Base-by-base conservation (phyloP, 352 stramenopile genomes). In the Phytopythium montanum region DNA sequence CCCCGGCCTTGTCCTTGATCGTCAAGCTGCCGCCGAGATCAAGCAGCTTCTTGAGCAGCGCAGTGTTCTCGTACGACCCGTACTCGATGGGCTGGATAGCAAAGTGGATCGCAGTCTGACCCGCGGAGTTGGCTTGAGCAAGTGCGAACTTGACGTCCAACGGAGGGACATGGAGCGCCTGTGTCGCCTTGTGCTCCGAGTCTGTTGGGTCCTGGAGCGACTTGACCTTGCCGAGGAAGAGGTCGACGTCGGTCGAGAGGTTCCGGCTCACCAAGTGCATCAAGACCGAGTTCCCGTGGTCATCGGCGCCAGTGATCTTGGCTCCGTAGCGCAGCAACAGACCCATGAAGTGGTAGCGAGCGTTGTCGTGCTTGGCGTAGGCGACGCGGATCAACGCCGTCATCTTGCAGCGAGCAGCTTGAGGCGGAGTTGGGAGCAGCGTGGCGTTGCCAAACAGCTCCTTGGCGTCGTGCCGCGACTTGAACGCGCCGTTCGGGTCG, bases 11-110 rank as follows among this genome's bases (percentile, higher is more conserved):
- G 44, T 93, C 79, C 26, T 62, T 71, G 7, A 60, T 52, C 3
- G 70, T 45, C 7, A 88, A 34, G 26, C 59, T 70, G 2, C 70
- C 79, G 25, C 80, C 79, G 18, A 61, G 65, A 10, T 70, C 59
- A 12, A 90, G 36, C 1, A 93, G 61, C 18, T 88, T 61, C 12
- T 75, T 55, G 28, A 90, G 44, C 8, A 93, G 60, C 12, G 54
- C 34, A 0, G 66, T 70, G 49, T 90, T 93, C 55, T 93, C 84
- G 62, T 81, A 88, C 1, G 84, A 91, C 1, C 76, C 79, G 38
- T 82, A 86, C 25, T 65, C 56, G 9, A 80, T 62, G 16, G 84
- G 76, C 36, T 85, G 73, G 8, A 93, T 70, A n/a, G 75, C 79
- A 28, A 87, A 62, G 52, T 92, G 84, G 29, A 88, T 60, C 1